These are phyloP conservation scores for Phytophthora ramorum DNA, from an alignment of 352 stramenopile genomes.

Conservation along the genomic window DNA sequence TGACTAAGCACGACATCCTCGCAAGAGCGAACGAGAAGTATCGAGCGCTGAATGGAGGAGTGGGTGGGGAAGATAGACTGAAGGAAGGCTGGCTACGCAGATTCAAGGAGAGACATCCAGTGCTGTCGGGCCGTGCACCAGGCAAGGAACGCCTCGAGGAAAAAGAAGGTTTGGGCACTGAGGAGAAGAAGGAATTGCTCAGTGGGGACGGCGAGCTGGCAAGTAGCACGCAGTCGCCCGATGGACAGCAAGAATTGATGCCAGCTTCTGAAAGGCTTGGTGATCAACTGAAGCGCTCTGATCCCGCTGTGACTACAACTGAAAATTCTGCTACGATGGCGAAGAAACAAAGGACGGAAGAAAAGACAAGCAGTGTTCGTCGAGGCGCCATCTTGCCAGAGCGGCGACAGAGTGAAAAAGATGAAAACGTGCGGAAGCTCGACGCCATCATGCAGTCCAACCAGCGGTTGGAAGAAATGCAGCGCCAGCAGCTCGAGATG, in stretches of 20 bases:
- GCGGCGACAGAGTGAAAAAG: slow-evolving; percentile 10
- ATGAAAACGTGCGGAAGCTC: slow-evolving; percentile 12
- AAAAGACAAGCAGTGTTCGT: background rate
- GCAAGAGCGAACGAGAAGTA: slow-evolving; percentile 27
- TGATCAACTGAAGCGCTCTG: background rate
- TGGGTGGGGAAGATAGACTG: slow-evolving; percentile 9
- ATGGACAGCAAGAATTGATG: background rate
- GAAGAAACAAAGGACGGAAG: slow-evolving; percentile 18
- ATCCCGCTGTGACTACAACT: background rate
- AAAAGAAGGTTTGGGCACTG: slow-evolving; percentile 1
- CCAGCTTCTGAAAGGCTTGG: background rate
- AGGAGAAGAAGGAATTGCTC: background rate
- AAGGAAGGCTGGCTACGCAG: slow-evolving; percentile 33
- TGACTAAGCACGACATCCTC: slow-evolving; percentile 29
- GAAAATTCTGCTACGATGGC: background rate
- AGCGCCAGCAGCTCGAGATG: slow-evolving; percentile 31
- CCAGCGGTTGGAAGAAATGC: slow-evolving; percentile 28
- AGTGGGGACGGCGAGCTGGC: background rate
- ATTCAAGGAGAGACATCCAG: slow-evolving; percentile 32
- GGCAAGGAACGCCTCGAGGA: background rate
- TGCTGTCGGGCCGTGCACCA: slow-evolving; percentile 26
- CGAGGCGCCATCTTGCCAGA: slow-evolving; percentile 11
- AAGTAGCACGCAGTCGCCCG: background rate
- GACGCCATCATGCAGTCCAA: slow-evolving; percentile 21
- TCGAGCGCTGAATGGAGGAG: slow-evolving; percentile 2